Base-by-base conservation (phyloP, 495 filamentous ascomycete genomes). In the Immersiella caudata region DNA sequence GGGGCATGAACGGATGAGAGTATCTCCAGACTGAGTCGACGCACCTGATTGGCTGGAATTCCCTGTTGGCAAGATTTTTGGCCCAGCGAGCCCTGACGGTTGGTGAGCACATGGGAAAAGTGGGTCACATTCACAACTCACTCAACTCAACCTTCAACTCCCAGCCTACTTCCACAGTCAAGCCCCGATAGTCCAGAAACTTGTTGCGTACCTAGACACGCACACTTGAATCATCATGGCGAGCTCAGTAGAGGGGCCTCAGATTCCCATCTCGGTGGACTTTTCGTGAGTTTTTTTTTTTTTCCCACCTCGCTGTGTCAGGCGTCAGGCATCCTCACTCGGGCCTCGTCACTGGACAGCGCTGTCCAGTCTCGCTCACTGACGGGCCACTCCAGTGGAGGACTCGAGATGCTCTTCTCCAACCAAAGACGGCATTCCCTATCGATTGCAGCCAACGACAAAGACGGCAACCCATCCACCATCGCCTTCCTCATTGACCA, bases 341-440 rank as follows among this genome's bases (percentile, higher is more conserved):
- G 11, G 40, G 40, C 40, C 40, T 46, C 40, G 40, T 46, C 11
- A 14, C 40, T 46, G 40, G 40, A 46, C 40, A 46, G 11, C 5
- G 11, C 40, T 46, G 40, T 18, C 40, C 40, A 46, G 40, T n/a
- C 40, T 58, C 29, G 40, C 24, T 36, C 65, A 27, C 68, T 73
- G 20, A 70, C 18, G 27, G 69, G 14, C 49, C 50, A 26, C 63
- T 46, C 60, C 60, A 97, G 95, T 68, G 95, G 95, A 59, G 95
- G 95, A 21, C 87, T 99, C n/a, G 95, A 99, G 77, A 89, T 96
- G 76, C 87, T 99, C 64, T 99, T 99, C 77, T 86, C 88, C 21
- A 92, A 97, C 73, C 81, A 91, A 75, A 85, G 87, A 56, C 90
- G 87, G 66, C 91, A 94, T 72, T 78, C 80, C 0, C 70, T 99